Conservation (phyloP, 805 yeast species). For the Kodamaea restingae region DNA sequence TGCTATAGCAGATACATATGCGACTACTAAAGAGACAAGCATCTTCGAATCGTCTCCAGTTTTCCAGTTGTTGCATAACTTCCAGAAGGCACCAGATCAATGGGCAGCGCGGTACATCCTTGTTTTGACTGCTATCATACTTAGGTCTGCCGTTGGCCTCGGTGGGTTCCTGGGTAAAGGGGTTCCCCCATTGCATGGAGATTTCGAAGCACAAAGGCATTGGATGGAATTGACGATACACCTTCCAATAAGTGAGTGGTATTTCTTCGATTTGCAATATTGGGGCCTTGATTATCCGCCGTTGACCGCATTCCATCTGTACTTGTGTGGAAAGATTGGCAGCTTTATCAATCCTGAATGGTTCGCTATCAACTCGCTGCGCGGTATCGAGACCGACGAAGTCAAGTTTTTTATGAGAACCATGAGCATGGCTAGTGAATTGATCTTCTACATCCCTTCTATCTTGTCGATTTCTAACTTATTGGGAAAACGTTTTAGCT, state of each 20-base stretch:
- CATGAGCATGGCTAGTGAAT: conserved; percentile 73
- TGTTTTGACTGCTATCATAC: conserved; percentile 65
- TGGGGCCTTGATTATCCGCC: conserved; percentile 99
- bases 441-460: conserved; percentile 73
- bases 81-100: conserved; percentile 77
- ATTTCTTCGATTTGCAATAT: conserved; percentile 79
- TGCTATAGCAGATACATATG: not conserved
- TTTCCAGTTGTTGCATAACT: conserved; percentile 72
- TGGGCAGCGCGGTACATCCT: conserved; percentile 86
- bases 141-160: conserved; percentile 80
- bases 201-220: conserved; percentile 96
- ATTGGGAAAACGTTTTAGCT: conserved; percentile 56
- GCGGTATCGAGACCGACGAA: conserved; percentile 67
- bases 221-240: conserved; percentile 91
- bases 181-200: conserved; percentile 82
- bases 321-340: conserved; percentile 73
- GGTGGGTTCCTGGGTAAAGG: conserved; percentile 80
- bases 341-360: conserved; percentile 57
- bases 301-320: conserved; percentile 89
- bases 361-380: conserved; percentile 69
- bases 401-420: conserved; percentile 83
- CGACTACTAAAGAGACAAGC: conserved; percentile 5
- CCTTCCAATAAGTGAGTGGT: conserved; percentile 77
- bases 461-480: conserved; percentile 66
- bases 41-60: conserved; percentile 59